phyloP scores from a whole-genome alignment of 805 yeast species.

The Wickerhamomyces alni region DNA sequence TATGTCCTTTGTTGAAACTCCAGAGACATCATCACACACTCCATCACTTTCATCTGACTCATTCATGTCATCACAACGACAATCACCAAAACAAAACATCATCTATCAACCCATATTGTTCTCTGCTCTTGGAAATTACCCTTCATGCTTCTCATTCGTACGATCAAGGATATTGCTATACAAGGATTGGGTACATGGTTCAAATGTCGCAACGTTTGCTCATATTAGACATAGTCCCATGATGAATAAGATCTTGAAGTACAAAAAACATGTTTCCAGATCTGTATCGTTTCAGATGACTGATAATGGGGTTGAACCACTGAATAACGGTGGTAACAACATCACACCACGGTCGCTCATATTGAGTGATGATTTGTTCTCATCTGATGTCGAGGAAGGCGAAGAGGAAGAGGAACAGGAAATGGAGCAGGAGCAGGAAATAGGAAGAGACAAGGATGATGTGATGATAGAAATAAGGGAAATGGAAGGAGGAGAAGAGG shows the following conservation, averaged over 20 bases:
- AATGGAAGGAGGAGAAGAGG: conserved; percentile 4
- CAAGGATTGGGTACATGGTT: conserved; percentile 15
- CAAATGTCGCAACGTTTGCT: conserved; percentile 10
- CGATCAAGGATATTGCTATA: conserved; percentile 18
- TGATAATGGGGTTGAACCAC: conserved; percentile 3
- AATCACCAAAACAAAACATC: conserved; percentile 6
- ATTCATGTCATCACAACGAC: conserved; percentile 1
- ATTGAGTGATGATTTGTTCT: conserved; percentile 13
- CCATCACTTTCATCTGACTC: not conserved
- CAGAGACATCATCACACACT: not conserved
- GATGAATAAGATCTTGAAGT: conserved; percentile 8
- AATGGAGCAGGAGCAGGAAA: not conserved
- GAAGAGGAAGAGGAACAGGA: conserved; percentile 2
- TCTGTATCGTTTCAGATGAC: conserved; percentile 9
- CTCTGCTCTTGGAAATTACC: conserved; percentile 17
- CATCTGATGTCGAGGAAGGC: conserved; percentile 5
- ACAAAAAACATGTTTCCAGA: conserved; percentile 2
- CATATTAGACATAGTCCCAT: conserved; percentile 15
- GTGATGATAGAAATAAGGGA: too few species aligned
- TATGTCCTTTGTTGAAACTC: conserved; percentile 20
- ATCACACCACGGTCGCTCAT: conserved; percentile 6
- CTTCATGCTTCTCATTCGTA: conserved; percentile 13
- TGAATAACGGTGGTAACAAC: conserved; percentile 2
- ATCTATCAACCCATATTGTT: conserved; percentile 17
- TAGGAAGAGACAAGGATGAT: too few species aligned